Evolutionary conservation across 1,139 yeast species (phyloP), one percentile per base, ranked within the genome.

Genomic region (Diutina mesorugosa): DNA sequence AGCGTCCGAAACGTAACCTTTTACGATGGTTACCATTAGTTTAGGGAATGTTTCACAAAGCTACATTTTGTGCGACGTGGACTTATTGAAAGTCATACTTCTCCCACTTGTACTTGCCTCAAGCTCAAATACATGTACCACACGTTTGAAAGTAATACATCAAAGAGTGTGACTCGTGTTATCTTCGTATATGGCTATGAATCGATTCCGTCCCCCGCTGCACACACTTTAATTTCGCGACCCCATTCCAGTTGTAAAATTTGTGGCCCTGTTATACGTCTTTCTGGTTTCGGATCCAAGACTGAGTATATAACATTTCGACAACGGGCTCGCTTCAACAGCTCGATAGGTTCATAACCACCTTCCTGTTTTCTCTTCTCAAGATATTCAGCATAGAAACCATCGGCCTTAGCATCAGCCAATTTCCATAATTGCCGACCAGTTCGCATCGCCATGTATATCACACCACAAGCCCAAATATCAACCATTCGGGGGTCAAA

Each of bases 381-480:
- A 58, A 91, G 71, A 65, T 91, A 93, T 62, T 80, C 84, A 54
- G 76, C 72, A 68, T 84, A 91, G 66, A 87, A 89, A 62, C 85
- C 95, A 68, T 93, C 98, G 57, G 84, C 89, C 54, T 76, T 79
- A 2, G 78, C 71, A 60, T 81, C 83, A 2, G 98, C 97, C 58
- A 84, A 74, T 63, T 87, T 85, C 99, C 99, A 93, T 58, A 93
- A 72, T 65, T 91, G 96, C 58, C 96, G 78, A 1, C 98, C 99
- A 0, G 97, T 89, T 66, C 98, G 79, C 98, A 93, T 91, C 9
- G 97, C 97, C 97, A 93, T 90, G 69, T 91, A 93, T 54, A 93
- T 89, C 26, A 93, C 95, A 56, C 98, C 99, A 69, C 95, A 86
- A 0, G 98, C 87, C 99, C 99, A 93, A 54, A 93, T 83, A 69